A percentile compares a stretch with the other conserved stretches of the same genome.
These are phyloP conservation scores for Lasiodiplodia theobromae DNA, from an alignment of 2,329 filamentous ascomycete species.

Conservation along the genomic window DNA sequence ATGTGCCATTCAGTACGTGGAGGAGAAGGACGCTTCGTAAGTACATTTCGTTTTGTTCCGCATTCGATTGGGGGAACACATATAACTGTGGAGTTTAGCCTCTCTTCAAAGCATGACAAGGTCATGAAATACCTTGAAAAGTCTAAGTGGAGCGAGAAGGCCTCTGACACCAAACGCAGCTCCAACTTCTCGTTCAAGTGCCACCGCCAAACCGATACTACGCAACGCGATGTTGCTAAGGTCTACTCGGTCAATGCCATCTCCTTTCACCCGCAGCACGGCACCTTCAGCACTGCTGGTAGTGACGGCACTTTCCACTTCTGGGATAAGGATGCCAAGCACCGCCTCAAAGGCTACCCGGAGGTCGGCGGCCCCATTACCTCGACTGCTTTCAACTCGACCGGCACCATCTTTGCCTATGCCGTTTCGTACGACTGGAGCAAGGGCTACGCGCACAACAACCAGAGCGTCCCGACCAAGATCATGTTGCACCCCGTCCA, in stretches of 20 bases:
- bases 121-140: not conserved
- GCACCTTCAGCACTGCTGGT: conserved; percentile 97
- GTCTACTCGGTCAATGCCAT: conserved; percentile 97
- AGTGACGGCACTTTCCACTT: conserved; percentile 96
- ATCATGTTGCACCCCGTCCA: conserved; percentile 58
- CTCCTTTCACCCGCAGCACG: conserved; percentile 94
- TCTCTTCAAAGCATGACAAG: not conserved
- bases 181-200: conserved; percentile 99
- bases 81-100: conserved; percentile 11
- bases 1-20: conserved; percentile 97
- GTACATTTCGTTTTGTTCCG: not conserved
- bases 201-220: conserved; percentile 80
- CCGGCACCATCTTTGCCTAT: conserved; percentile 67
- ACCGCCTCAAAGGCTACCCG: conserved; percentile 69
- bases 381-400: conserved; percentile 88
- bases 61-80: not conserved
- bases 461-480: conserved; percentile 60
- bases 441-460: conserved; percentile 92
- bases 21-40: conserved; percentile 84
- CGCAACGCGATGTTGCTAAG: conserved; percentile 73
- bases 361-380: conserved; percentile 78
- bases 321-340: conserved; percentile 75
- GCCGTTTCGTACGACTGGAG: conserved; percentile 98
- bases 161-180: conserved; percentile 36
- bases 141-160: not conserved